These are phyloP conservation scores for Camelina laxa DNA, from an alignment of 345 rosid species.

Conservation along the genomic window DNA sequence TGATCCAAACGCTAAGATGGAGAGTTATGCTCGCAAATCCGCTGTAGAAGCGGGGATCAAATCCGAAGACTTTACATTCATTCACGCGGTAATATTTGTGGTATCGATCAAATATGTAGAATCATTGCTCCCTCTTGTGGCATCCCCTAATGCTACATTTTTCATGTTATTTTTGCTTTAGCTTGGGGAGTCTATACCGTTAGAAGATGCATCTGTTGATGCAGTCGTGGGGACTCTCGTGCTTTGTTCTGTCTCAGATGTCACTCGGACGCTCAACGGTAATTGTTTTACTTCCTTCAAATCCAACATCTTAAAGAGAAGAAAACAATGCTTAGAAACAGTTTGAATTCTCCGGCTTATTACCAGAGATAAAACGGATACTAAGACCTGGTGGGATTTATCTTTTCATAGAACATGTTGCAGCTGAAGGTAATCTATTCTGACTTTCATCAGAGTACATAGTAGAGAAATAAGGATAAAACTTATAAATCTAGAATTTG, in stretches of 20 bases:
- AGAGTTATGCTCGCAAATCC: constrained; percentile 63
- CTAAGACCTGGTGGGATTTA: constrained; percentile 80
- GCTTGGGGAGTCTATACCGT: constrained; percentile 85
- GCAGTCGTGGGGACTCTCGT: constrained; percentile 88
- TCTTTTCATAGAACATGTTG: constrained; percentile 85
- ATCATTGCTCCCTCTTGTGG: not conserved
- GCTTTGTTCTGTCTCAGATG: constrained; percentile 78
- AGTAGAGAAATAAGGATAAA: not conserved
- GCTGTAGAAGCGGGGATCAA: constrained; percentile 72
- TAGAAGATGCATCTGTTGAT: constrained; percentile 76
- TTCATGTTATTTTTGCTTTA: constrained; percentile 25
- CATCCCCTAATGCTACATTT: constrained; percentile 1
- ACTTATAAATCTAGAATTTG: not conserved
- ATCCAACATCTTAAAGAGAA: not conserved
- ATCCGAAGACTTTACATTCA: constrained; percentile 57
- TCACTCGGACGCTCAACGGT: constrained; percentile 66
- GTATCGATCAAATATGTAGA: not conserved
- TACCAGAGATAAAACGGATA: constrained; percentile 74
- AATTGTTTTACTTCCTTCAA: constrained; percentile 1
- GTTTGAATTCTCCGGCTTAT: not conserved
- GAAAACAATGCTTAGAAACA: not conserved
- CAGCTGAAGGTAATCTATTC: constrained; percentile 92
- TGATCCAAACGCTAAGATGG: constrained; percentile 83
- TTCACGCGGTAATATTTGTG: constrained; percentile 57
- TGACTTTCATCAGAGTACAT: not conserved